Evolutionary conservation across 371 early-diverging fungal species (phyloP), one percentile per base, ranked within the genome.

Genomic region (Zychaea mexicana): DNA sequence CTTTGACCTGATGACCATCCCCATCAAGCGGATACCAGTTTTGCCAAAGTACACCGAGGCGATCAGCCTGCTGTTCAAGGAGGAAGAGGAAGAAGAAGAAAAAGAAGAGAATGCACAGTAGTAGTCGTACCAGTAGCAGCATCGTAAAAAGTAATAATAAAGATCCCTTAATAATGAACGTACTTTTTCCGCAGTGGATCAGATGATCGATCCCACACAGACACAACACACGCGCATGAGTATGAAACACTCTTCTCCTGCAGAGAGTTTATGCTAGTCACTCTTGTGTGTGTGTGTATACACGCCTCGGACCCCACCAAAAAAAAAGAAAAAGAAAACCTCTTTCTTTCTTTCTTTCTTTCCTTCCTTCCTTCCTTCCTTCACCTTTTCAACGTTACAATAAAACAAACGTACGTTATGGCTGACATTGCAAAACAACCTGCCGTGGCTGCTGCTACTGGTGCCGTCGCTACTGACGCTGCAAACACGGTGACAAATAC

Each of bases 1-100:
- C 61, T 93, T 93, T 82, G 95, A 95, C 72, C 66, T 92, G 74
- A 93, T 95, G 95, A 67, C 85, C 5, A 77, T 92, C 3, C 68
- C 69, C 5, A 74, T 91, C 54, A 76, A 74, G 13, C 83, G 91
- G 46, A 82, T 93, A 28, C 71, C 72, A n/a, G 68, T 81, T 58
- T 68, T 93, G 56, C 85, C 89, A 2, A 85, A 81, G 64, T 90
- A 70, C 58, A 71, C 85, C 31, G 74, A 82, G 5, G 86, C 88
- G 3, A 78, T 90, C 2, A 74, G 83, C 60, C 63, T 82, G 2
- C 70, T 84, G 27, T 86, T 86, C 57, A 75, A 80, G 38, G 89
- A 86, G 15, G 79, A 77, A 19, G 75, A 76, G 39, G 80, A 81
- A 7, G 78, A 71, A 15, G 78, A 80, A 52, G 65, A 78, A 22